phyloP scores from a whole-genome alignment of 2,329 filamentous ascomycete species.

The Fusarium chlamydosporum region DNA sequence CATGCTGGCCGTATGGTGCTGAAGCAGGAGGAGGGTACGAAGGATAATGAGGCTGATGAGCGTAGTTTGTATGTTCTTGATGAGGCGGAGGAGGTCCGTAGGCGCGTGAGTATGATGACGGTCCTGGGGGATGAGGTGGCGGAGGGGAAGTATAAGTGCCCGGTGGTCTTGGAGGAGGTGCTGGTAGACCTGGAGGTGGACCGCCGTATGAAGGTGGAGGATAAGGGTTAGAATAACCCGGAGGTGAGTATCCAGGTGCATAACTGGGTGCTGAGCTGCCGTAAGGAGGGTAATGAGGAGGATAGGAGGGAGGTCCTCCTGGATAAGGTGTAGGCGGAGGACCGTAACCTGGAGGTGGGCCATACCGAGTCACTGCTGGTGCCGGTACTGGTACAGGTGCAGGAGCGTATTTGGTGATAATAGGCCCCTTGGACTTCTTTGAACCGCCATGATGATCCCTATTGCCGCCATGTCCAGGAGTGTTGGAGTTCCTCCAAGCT shows the following conservation, averaged over 20 bases:
- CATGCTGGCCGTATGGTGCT: constrained; percentile 40
- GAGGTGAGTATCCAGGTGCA: constrained; percentile 48
- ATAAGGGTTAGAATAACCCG: constrained; percentile 48
- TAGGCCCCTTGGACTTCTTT: constrained; percentile 55
- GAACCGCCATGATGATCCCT: constrained; percentile 51
- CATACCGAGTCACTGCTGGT: constrained; percentile 41
- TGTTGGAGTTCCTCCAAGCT: constrained; percentile 56
- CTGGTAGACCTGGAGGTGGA: constrained; percentile 46
- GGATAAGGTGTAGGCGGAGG: constrained; percentile 48
- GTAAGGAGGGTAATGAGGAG: constrained; percentile 46
- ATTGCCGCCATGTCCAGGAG: constrained; percentile 44
- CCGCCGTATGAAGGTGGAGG: constrained; percentile 44
- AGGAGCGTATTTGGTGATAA: constrained; percentile 56
- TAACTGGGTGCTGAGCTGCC: constrained; percentile 44
- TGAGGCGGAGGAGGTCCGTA: constrained; percentile 42
- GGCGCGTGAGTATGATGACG: constrained; percentile 42
- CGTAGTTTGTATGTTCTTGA: constrained; percentile 42
- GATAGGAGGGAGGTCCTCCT: constrained; percentile 45
- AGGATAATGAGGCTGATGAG: constrained; percentile 39
- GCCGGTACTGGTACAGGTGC: constrained; percentile 43
- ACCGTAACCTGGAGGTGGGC: constrained; percentile 47
- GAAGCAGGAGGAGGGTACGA: constrained; percentile 41
- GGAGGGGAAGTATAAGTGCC: constrained; percentile 36
- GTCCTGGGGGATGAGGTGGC: constrained; percentile 35
- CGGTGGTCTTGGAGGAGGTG: constrained; percentile 41